A percentile compares a stretch with the other conserved stretches of the same genome.
Conservation (phyloP, 2,329 filamentous ascomycete species). For the Aspergillus sp. region DNA sequence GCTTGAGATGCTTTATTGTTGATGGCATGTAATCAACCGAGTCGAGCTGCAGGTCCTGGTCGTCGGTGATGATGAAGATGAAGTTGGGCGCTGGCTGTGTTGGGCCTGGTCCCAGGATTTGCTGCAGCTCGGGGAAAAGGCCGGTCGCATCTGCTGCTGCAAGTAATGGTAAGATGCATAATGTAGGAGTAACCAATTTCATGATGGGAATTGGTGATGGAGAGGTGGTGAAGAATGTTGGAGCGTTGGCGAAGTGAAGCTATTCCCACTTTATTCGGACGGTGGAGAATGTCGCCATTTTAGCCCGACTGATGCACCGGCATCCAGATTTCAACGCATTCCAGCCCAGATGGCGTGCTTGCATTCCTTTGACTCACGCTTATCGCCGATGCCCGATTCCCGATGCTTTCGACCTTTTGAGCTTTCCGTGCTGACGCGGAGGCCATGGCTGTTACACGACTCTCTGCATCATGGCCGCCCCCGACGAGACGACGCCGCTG, state of each 20-base stretch:
- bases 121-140: not conserved
- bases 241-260: too few relatives aligned
- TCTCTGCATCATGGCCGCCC: not conserved
- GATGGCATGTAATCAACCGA: constrained; percentile 54
- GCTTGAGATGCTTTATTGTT: not conserved
- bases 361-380: not conserved
- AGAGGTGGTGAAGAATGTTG: too few relatives aligned
- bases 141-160: not conserved
- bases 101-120: not conserved
- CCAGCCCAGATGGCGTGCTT: constrained; percentile 5
- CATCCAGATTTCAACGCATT: too few relatives aligned
- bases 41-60: constrained; percentile 55
- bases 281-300: constrained; percentile 5
- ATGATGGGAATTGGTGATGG: not conserved
- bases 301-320: constrained; percentile 1
- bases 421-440: not conserved
- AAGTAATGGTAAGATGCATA: not conserved
- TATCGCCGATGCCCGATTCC: not conserved
- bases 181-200: not conserved
- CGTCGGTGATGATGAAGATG: constrained; percentile 67
- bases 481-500: constrained; percentile 11
- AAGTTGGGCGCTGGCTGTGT: constrained; percentile 52
- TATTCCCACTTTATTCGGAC: too few relatives aligned
- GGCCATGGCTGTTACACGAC: not conserved
- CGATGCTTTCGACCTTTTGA: not conserved